A percentile compares a stretch with the other conserved stretches of the same genome.
Evolutionary conservation across 2,329 filamentous ascomycete species (phyloP).

Genomic region (Xylariomycetidae sp.): DNA sequence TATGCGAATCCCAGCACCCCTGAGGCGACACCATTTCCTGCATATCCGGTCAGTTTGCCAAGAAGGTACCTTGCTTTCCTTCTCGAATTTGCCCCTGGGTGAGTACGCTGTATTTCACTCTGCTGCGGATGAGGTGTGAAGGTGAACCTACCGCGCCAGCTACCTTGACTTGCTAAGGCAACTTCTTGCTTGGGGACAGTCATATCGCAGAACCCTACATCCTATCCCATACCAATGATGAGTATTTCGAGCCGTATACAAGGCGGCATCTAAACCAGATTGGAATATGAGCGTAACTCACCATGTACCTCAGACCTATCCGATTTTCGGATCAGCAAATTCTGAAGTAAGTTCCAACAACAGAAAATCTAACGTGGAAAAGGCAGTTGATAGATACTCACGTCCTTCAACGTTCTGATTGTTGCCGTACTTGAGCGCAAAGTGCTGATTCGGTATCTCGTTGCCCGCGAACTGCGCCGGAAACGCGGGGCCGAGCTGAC

Average conservation of each 20-base stretch:
- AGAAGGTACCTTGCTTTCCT: background rate
- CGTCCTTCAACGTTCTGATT: conserved; percentile 42
- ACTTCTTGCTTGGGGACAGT: conserved; percentile 41
- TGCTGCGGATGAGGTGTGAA: background rate
- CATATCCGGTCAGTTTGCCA: background rate
- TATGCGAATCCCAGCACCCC: conserved; percentile 49
- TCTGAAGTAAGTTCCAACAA: background rate
- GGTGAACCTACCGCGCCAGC: conserved; percentile 41
- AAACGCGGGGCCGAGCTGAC: conserved; percentile 36
- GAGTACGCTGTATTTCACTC: background rate
- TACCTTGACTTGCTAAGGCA: conserved; percentile 43
- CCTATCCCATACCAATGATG: too few species aligned
- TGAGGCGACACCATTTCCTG: conserved; percentile 39
- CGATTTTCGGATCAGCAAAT: too few species aligned
- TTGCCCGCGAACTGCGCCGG: conserved; percentile 37
- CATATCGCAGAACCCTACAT: conserved; percentile 42
- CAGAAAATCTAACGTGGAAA: background rate
- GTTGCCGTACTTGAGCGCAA: conserved; percentile 43
- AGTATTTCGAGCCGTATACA: too few species aligned
- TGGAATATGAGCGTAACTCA: too few species aligned
- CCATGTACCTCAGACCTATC: conserved; percentile 11
- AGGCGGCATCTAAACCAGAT: too few species aligned
- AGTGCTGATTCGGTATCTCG: conserved; percentile 37
- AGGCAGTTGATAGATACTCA: conserved; percentile 6
- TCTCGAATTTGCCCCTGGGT: background rate